A percentile compares a stretch with the other conserved stretches of the same genome.
Conservation (phyloP, 208 protist genomes). For the Hexamita inflata region DNA sequence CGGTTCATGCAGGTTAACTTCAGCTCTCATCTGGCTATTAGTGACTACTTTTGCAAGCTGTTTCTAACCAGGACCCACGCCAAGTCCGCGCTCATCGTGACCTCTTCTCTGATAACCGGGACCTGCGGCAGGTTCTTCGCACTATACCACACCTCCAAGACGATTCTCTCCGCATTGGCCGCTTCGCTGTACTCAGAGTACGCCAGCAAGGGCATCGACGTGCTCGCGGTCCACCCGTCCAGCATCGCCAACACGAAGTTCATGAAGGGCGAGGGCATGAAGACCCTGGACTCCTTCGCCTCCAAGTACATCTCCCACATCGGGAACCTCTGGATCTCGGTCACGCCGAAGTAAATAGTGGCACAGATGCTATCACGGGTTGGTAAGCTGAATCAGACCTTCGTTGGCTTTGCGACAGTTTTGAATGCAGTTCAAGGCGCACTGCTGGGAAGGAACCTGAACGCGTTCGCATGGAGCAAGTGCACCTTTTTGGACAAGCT, state of each 20-base stretch:
- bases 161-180: neutral
- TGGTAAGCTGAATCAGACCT: no score
- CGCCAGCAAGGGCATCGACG: neutral
- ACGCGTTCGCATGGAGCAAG: no score
- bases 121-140: neutral
- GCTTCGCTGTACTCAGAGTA: neutral
- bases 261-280: no score
- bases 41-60: constrained; percentile 21
- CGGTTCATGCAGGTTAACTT: neutral
- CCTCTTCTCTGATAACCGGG: neutral
- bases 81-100: neutral
- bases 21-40: neutral
- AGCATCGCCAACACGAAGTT: neutral
- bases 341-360: no score
- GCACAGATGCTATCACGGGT: no score
- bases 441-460: no score
- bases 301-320: no score
- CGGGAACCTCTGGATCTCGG: no score
- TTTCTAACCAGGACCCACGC: neutral
- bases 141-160: constrained; percentile 4
- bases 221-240: constrained; percentile 4
- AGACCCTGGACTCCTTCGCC: no score
- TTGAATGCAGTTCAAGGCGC: no score
- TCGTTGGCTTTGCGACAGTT: no score
- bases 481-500: no score